Base-by-base conservation (phyloP, 768 basidiomycete genomes). In the Rhodotorula graminis region DNA sequence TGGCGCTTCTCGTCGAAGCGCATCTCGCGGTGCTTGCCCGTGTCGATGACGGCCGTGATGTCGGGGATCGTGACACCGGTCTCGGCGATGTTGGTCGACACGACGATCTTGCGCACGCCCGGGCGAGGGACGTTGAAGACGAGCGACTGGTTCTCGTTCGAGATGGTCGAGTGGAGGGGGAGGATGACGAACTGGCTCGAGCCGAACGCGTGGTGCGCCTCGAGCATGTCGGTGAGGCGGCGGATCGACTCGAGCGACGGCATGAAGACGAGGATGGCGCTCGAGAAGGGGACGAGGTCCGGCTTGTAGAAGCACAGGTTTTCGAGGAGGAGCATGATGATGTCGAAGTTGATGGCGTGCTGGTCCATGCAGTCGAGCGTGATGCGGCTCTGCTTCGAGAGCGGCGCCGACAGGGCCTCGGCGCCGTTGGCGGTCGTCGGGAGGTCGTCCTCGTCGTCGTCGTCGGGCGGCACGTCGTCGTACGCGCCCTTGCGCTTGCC, bases 21-120 rank as follows among this genome's bases (percentile, higher is more conserved):
- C 89, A 96, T 96, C 83, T 96, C 93, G 75, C 92, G 86, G 80
- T 96, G 93, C 78, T 91, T 93, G 61, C 94, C 93, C 0, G 88
- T 87, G 79, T 99, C 95, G 71, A 98, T 92, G 33, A 97, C 95
- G 76, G 92, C 93, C 16, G 93, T 95, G 70, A 96, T 91, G 77
- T 99, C 96, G 12, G 95, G 95, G 67, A 99, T 99, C 3, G 96
- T 99, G 66, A 99, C 91, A 77, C 95, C 95, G 23, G 95, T 99
- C 81, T 99, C 95, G 25, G 92, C 90, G 76, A 94, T 92, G 78
- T 95, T 78, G 64, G 79, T 81, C 21, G 80, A 90, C 55, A 99
- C 88, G 61, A 99, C 96, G 76, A 99, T 94, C 82, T 99, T 99
- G 63, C 91, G 85, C 10, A 90, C 81, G 42, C 91, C 92, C 0